Percentiles rank a stretch among this genome's conserved stretches.
phyloP scores from a whole-genome alignment of 306 rosid species.

The Parietaria judaica region DNA sequence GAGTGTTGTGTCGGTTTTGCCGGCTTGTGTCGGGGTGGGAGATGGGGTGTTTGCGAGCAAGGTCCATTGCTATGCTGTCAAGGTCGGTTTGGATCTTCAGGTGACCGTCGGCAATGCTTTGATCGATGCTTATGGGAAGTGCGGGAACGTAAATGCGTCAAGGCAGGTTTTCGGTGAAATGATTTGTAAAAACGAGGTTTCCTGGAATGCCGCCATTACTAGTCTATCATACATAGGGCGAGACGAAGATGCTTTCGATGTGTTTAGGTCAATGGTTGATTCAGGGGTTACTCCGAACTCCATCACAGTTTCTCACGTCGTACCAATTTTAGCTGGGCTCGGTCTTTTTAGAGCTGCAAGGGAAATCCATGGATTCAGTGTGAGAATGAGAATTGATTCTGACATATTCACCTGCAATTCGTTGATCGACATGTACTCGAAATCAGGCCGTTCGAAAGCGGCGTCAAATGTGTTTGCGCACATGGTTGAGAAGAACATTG shows the following conservation, averaged over 20 bases:
- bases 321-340: constrained; percentile 65
- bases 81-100: constrained; percentile 56
- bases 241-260: constrained; percentile 37
- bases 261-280: constrained; percentile 53
- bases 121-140: constrained; percentile 78
- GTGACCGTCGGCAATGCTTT: constrained; percentile 55
- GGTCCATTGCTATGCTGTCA: constrained; percentile 59
- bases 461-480: constrained; percentile 52
- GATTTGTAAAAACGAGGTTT: constrained; percentile 58
- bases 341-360: constrained; percentile 42
- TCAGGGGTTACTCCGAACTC: constrained; percentile 52
- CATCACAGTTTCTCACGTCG: constrained; percentile 57
- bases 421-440: constrained; percentile 73
- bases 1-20: constrained; percentile 49
- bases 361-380: constrained; percentile 66
- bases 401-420: constrained; percentile 67
- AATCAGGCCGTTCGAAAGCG: constrained; percentile 42
- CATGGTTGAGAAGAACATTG: constrained; percentile 49
- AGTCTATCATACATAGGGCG: constrained; percentile 51
- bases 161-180: constrained; percentile 62
- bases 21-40: constrained; percentile 49
- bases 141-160: constrained; percentile 50
- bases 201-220: constrained; percentile 75
- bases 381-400: constrained; percentile 43
- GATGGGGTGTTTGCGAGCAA: constrained; percentile 38